Evolutionary conservation across 2,329 filamentous ascomycete genomes (phyloP).

Genomic region (Byssoonygena ceratinophila): DNA sequence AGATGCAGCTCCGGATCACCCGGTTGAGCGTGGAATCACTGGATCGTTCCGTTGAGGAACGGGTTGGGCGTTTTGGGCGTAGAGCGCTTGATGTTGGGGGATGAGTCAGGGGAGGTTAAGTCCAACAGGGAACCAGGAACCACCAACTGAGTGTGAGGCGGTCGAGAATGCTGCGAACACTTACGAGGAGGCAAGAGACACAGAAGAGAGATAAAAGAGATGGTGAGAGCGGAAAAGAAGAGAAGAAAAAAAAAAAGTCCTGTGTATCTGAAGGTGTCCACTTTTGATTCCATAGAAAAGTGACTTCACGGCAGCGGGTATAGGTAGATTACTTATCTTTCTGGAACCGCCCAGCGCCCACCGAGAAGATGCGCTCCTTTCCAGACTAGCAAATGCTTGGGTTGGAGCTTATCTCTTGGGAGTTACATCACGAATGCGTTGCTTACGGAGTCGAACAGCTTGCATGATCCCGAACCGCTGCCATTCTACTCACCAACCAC

Average conservation of each 20-base stretch:
- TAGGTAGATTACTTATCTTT: no score
- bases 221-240: no score
- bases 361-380: no score
- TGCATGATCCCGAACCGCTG: not conserved
- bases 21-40: not conserved
- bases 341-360: conserved; percentile 3
- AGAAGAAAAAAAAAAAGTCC: not conserved
- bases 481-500: not conserved
- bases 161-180: not conserved
- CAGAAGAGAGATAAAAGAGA: not conserved
- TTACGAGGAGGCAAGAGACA: not conserved
- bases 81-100: not conserved
- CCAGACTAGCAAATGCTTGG: not conserved
- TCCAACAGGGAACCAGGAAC: not conserved
- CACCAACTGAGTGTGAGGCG: not conserved
- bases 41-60: not conserved
- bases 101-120: not conserved
- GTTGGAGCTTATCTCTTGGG: conserved; percentile 6
- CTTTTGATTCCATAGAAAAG: not conserved
- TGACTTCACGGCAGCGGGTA: not conserved
- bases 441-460: not conserved
- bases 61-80: not conserved
- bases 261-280: not conserved
- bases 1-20: not conserved
- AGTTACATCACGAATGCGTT: not conserved